A percentile compares a stretch with the other conserved stretches of the same genome.
These are phyloP conservation scores for Alnus rubra DNA, from an alignment of 306 rosid species.

Conservation along the genomic window DNA sequence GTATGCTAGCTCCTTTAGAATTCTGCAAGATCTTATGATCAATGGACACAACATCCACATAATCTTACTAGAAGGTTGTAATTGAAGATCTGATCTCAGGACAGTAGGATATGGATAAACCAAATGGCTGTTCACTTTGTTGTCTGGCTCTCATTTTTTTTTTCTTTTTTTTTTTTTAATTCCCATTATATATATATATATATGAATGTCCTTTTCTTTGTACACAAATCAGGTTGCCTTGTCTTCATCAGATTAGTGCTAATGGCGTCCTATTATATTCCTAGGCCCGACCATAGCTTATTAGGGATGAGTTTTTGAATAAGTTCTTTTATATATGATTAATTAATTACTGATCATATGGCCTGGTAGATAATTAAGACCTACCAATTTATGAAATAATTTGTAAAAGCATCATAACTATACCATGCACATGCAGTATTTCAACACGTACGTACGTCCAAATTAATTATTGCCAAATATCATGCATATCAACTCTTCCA, in stretches of 20 bases:
- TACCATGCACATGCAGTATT: background rate
- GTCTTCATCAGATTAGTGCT: slow-evolving; percentile 13
- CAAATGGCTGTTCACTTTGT: slow-evolving; percentile 16
- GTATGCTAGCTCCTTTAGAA: slow-evolving; percentile 10
- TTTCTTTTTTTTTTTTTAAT: slow-evolving; percentile 1
- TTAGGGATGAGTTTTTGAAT: background rate
- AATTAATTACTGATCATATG: no score
- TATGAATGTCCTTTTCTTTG: slow-evolving; percentile 4
- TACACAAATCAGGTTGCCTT: slow-evolving; percentile 7
- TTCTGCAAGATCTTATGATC: slow-evolving; percentile 28
- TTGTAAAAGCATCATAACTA: background rate
- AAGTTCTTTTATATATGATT: background rate
- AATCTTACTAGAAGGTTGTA: background rate
- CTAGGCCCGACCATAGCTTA: no score
- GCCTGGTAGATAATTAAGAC: background rate
- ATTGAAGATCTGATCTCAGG: background rate
- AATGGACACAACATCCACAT: background rate
- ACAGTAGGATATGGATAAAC: background rate
- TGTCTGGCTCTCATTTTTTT: slow-evolving; percentile 23
- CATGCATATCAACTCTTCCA: background rate
- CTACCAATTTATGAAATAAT: background rate
- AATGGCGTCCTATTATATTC: background rate
- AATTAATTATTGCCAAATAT: background rate
- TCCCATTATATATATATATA: background rate
- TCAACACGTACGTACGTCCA: background rate